phyloP scores from a whole-genome alignment of 2,329 filamentous ascomycete genomes.

The Sporothrix mexicana region DNA sequence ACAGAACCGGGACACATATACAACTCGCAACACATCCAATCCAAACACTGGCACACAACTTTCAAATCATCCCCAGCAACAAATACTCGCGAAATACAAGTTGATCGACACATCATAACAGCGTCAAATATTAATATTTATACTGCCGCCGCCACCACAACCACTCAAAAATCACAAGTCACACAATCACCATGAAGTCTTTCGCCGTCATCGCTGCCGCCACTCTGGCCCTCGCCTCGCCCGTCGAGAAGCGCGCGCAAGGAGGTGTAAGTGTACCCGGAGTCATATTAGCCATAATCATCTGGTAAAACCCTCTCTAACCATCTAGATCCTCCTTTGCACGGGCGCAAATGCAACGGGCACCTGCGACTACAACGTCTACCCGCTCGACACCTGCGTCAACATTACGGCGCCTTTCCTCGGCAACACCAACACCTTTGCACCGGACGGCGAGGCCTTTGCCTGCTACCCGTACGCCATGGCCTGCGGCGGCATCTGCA shows the following conservation, averaged over 20 bases:
- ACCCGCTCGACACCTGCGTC: constrained; percentile 53
- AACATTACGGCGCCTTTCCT: constrained; percentile 51
- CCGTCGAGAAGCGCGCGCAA: constrained; percentile 50
- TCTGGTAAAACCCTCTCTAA: not conserved
- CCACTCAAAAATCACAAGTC: not conserved
- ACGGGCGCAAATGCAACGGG: constrained; percentile 58
- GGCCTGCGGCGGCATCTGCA: constrained; percentile 54
- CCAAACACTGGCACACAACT: not conserved
- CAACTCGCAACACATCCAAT: constrained; percentile 1
- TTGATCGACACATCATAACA: not conserved
- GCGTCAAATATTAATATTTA: not conserved
- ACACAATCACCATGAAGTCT: constrained; percentile 34
- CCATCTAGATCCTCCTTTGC: constrained; percentile 55
- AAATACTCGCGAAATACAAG: not conserved
- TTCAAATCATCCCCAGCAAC: not conserved
- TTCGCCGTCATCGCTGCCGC: constrained; percentile 31
- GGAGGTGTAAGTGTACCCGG: constrained; percentile 53
- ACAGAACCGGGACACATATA: constrained; percentile 3
- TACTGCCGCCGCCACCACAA: not conserved
- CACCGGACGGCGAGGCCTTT: constrained; percentile 57
- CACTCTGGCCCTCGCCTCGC: constrained; percentile 36
- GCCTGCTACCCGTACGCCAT: constrained; percentile 54
- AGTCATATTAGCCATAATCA: not conserved
- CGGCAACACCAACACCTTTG: constrained; percentile 54
- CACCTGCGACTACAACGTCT: constrained; percentile 52